Conservation (phyloP, 75 land plant species). For the Ceratopteris richardii region DNA sequence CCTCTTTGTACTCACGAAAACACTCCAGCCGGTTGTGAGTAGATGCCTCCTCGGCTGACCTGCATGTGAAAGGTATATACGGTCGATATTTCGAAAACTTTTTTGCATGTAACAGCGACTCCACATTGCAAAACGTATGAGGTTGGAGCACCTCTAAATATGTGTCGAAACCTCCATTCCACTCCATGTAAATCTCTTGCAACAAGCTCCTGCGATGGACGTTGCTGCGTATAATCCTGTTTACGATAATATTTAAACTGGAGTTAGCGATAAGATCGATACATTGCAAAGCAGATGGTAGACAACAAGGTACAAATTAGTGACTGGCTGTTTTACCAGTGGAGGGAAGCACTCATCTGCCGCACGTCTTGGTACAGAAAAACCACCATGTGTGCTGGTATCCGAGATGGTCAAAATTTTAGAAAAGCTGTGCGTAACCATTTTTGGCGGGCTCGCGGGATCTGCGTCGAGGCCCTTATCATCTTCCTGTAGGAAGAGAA, state of each 20-base stretch:
- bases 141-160: constrained; percentile 49
- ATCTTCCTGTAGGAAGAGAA: constrained; percentile 12
- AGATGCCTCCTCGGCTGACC: constrained; percentile 91
- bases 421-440: constrained; percentile 70
- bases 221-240: constrained; percentile 72
- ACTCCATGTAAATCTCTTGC: constrained; percentile 77
- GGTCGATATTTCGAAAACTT: not conserved
- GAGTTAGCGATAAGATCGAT: not conserved
- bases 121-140: too few relatives aligned
- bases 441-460: constrained; percentile 1
- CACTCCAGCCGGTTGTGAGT: constrained; percentile 99
- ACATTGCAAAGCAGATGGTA: too few relatives aligned
- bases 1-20: constrained; percentile 85
- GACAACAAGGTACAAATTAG: not conserved
- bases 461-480: constrained; percentile 18
- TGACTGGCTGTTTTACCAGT: constrained; percentile 31
- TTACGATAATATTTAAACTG: not conserved
- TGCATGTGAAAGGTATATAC: constrained; percentile 16
- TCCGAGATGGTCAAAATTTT: constrained; percentile 82
- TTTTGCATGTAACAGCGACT: not conserved
- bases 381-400: constrained; percentile 90
- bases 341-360: constrained; percentile 91
- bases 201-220: constrained; percentile 80
- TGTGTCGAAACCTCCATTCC: constrained; percentile 80
- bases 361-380: constrained; percentile 87